phyloP scores from a whole-genome alignment of 108 stramenopile species.

The Cyclotella choctawhatcheeana region DNA sequence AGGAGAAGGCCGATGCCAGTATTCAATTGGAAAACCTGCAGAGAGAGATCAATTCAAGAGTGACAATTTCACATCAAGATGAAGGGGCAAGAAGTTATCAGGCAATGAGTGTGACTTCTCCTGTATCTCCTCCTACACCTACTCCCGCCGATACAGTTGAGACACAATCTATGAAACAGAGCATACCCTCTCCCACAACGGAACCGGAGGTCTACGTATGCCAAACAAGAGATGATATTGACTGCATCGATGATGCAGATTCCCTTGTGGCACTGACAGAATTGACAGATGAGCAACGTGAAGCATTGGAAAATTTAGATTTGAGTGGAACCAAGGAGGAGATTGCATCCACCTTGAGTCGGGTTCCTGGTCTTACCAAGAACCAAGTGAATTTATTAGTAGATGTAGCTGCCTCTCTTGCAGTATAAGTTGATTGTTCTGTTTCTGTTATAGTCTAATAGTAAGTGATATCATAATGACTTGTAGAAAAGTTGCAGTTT shows the following conservation, averaged over 20 bases:
- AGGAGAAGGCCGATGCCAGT: background rate
- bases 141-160: background rate
- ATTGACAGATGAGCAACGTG: slow-evolving; percentile 41
- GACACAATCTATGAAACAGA: background rate
- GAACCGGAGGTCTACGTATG: background rate
- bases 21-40: background rate
- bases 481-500: too few relatives aligned
- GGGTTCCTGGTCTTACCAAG: slow-evolving; percentile 43
- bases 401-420: slow-evolving; percentile 43
- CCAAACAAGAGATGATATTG: slow-evolving; percentile 32
- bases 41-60: background rate
- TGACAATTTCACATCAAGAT: too few relatives aligned
- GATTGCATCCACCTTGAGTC: slow-evolving; percentile 36
- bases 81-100: too few relatives aligned
- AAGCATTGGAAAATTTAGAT: slow-evolving; percentile 42
- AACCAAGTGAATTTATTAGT: slow-evolving; percentile 51
- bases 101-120: background rate
- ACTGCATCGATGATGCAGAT: slow-evolving; percentile 23
- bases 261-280: slow-evolving; percentile 28
- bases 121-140: background rate
- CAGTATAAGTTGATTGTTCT: slow-evolving; percentile 8
- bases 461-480: too few relatives aligned
- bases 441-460: background rate
- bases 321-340: slow-evolving; percentile 38
- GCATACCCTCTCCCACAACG: background rate